Conservation (phyloP, 169 alveolate species). For the Pseudocohnilembus persalinus region DNA sequence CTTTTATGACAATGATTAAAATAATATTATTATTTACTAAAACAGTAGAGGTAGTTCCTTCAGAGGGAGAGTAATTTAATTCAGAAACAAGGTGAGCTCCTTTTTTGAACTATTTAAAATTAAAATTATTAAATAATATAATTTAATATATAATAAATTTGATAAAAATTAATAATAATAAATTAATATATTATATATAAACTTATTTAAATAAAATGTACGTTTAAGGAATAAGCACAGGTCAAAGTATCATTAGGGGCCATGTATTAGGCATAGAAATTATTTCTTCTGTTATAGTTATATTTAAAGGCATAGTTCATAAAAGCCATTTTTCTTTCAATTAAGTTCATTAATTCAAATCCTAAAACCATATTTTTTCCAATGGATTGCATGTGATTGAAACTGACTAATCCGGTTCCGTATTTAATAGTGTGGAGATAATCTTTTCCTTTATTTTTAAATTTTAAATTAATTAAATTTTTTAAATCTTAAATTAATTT, state of each 20-base stretch:
- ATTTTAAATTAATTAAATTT: no score
- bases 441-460: constrained; percentile 23
- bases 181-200: no score
- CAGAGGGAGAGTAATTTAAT: constrained; percentile 9
- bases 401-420: constrained; percentile 36
- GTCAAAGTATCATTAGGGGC: constrained; percentile 25
- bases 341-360: constrained; percentile 31
- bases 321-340: constrained; percentile 30
- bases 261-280: constrained; percentile 25
- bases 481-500: no score
- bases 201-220: not conserved
- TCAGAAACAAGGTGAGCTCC: constrained; percentile 39
- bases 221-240: constrained; percentile 23
- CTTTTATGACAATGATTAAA: not conserved
- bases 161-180: no score
- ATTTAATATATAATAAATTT: no score
- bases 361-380: constrained; percentile 36
- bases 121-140: no score
- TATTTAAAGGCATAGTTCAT: constrained; percentile 36
- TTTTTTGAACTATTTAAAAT: constrained; percentile 11
- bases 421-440: constrained; percentile 31
- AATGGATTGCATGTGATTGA: constrained; percentile 38
- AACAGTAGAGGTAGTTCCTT: constrained; percentile 30
- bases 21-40: constrained; percentile 14
- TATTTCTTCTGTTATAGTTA: constrained; percentile 8